phyloP scores from a whole-genome alignment of 176 grass and related monocot species.

The Carex pumila region DNA sequence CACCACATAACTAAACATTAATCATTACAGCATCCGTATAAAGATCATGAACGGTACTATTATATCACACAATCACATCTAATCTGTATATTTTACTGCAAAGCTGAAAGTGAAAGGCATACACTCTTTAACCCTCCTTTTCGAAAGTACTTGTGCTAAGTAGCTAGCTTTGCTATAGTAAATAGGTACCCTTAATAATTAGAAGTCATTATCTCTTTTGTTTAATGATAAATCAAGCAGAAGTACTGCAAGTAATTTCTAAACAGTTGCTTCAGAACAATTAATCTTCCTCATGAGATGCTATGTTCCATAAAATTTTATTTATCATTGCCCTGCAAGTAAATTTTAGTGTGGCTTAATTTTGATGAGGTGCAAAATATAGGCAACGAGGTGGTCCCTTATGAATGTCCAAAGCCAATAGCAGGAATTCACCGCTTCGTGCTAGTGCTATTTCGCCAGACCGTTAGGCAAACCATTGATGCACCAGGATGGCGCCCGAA shows the following conservation, averaged over 20 bases:
- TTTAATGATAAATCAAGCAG: background rate
- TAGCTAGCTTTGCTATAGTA: background rate
- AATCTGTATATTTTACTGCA: background rate
- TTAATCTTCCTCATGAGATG: background rate
- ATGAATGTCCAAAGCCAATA: constrained; percentile 69
- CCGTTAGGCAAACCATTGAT: constrained; percentile 49
- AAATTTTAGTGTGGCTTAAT: background rate
- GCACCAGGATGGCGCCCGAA: constrained; percentile 73
- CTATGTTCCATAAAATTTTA: background rate
- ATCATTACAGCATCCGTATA: background rate
- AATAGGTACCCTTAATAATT: background rate
- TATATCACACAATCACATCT: background rate
- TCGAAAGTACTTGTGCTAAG: background rate
- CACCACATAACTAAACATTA: background rate
- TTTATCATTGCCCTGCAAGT: background rate
- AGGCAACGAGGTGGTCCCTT: constrained; percentile 79
- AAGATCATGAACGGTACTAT: background rate
- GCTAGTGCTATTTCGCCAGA: constrained; percentile 71
- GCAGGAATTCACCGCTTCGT: constrained; percentile 84
- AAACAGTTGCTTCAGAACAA: background rate
- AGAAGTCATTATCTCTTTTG: background rate
- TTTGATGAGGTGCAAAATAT: constrained; percentile 25
- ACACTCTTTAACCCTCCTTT: background rate
- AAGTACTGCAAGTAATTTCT: background rate
- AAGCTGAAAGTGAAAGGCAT: background rate